Percentiles rank a stretch among this genome's conserved stretches.
Evolutionary conservation across 225 moss, liverwort and hornwort species (phyloP).

Genomic region (Climacium dendroides): DNA sequence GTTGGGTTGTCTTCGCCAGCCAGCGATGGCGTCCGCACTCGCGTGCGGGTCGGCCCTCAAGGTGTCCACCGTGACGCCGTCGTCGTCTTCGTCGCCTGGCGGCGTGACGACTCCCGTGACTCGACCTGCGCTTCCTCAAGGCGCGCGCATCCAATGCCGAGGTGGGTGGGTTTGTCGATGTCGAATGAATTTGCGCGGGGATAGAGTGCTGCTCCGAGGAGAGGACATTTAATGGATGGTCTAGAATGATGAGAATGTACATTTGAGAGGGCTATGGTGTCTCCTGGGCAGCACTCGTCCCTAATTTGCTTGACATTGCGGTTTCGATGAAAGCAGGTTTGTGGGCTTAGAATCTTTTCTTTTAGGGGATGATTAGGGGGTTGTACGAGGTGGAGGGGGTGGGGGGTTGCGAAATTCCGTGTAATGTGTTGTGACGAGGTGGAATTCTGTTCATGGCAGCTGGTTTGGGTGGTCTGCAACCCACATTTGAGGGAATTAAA

Average conservation of each 20-base stretch:
- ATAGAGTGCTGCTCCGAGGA: background rate
- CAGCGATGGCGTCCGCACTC: background rate
- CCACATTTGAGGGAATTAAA: slow-evolving; percentile 14
- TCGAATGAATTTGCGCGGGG: background rate
- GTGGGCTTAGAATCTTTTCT: background rate
- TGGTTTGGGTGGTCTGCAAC: slow-evolving; percentile 1
- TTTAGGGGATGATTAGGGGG: background rate
- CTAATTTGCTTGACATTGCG: background rate
- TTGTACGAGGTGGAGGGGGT: background rate
- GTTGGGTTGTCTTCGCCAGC: background rate
- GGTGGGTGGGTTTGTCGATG: background rate
- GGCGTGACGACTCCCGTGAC: background rate
- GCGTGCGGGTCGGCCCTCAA: background rate
- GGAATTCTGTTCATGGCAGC: slow-evolving; percentile 5
- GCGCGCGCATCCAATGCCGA: slow-evolving; percentile 33
- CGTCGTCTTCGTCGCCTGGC: background rate
- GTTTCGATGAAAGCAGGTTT: background rate
- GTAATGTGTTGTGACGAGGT: background rate
- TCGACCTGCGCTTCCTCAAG: slow-evolving; percentile 10
- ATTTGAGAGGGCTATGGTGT: background rate
- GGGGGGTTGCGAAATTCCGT: background rate
- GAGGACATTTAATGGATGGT: background rate
- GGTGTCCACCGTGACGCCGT: background rate
- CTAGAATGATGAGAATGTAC: background rate
- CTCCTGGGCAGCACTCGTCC: background rate